Conservation (phyloP, 2,329 filamentous ascomycete genomes). For the Pezicula carpinea region DNA sequence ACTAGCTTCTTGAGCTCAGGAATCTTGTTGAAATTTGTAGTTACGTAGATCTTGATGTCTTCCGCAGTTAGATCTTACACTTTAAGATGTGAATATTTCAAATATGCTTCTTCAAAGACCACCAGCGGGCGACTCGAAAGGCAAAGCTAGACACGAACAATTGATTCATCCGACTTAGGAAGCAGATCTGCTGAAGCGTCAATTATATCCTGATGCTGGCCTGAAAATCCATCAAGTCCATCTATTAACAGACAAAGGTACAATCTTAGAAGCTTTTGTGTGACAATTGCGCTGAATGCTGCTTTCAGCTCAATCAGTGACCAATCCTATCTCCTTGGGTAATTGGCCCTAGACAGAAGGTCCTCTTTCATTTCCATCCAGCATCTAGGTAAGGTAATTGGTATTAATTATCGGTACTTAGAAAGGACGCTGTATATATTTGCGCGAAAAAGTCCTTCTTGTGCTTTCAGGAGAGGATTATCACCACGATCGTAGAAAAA, state of each 20-base stretch:
- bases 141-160: background rate
- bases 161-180: background rate
- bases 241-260: background rate
- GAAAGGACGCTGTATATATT: background rate
- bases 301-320: background rate
- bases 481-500: background rate
- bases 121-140: background rate
- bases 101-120: background rate
- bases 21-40: background rate
- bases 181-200: background rate
- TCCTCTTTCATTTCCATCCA: background rate
- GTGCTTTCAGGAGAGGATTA: background rate
- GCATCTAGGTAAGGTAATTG: background rate
- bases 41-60: background rate
- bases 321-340: background rate
- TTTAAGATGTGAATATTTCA: background rate
- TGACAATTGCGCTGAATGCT: background rate
- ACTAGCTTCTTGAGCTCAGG: background rate
- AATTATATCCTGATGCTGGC: background rate
- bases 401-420: background rate
- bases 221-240: background rate
- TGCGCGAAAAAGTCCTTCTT: background rate
- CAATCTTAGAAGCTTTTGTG: background rate
- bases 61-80: background rate
- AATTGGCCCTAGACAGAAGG: background rate